Conservation (phyloP, 1,284 basidiomycete species). For the Trametes polyzona region DNA sequence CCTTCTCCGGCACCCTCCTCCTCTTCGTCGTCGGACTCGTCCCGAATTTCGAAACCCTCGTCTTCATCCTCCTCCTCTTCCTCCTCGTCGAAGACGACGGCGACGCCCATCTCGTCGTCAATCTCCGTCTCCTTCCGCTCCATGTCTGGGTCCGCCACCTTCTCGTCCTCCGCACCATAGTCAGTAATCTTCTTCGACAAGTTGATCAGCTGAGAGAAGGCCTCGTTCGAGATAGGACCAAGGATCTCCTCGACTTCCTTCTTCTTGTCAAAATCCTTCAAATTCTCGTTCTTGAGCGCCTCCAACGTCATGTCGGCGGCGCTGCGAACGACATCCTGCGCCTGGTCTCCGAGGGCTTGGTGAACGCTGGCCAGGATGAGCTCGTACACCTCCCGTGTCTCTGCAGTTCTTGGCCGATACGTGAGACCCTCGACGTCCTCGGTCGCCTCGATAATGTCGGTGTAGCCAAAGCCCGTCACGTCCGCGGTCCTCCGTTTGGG, state of each 20-base stretch:
- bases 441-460: conserved; percentile 92
- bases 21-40: conserved; percentile 80
- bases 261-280: conserved; percentile 99
- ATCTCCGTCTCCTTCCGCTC: conserved; percentile 82
- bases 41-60: conserved; percentile 80
- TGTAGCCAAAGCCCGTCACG: conserved; percentile 72
- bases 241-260: conserved; percentile 89
- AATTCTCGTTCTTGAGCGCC: conserved; percentile 84
- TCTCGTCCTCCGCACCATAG: conserved; percentile 88
- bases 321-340: conserved; percentile 93
- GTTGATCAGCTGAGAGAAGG: conserved; percentile 85
- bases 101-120: conserved; percentile 93
- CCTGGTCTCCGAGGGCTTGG: conserved; percentile 88
- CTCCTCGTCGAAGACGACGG: conserved; percentile 96
- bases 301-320: conserved; percentile 93
- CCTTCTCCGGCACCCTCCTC: conserved; percentile 65
- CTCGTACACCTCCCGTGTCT: conserved; percentile 95
- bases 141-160: conserved; percentile 72
- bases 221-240: conserved; percentile 71
- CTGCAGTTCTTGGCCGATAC: conserved; percentile 91
- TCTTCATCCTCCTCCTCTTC: conserved; percentile 91
- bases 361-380: conserved; percentile 89
- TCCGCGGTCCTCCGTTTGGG: conserved; percentile 55
- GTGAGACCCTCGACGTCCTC: conserved; percentile 91
- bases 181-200: conserved; percentile 97